Evolutionary conservation across 441 rosid species (phyloP), one percentile per base, ranked within the genome.

Genomic region (Capsella rubella): DNA sequence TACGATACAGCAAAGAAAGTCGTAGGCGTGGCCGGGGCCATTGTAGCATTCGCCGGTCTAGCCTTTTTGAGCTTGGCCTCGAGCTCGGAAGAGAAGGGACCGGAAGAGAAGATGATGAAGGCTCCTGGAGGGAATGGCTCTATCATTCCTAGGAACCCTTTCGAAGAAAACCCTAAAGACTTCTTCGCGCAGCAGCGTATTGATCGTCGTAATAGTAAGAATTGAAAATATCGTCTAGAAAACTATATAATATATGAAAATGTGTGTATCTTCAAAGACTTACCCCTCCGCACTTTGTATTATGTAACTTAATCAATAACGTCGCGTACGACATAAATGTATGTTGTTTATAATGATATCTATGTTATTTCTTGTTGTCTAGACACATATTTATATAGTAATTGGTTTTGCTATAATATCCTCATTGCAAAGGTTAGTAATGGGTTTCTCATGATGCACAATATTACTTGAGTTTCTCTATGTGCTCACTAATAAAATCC

Each of bases 81-180:
- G 4, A n/a, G 43, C 14, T 35, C 34, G 0, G 62, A 57, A 15
- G 27, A 57, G 62, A 56, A 34, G 2, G 15, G 1, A 32, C 6
- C 14, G 3, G 57, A 34, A 34, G 55, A 45, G 46, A 65, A 65
- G 58, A 49, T 65, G 58, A 65, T 65, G 70, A 65, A 65, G 34
- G 70, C 58, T 21, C 75, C 75, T 47, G 74, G 57, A 1, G 50
- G 40, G 1, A 8, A 35, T 47, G 74, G 66, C 34, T 1, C 1
- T 13, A 46, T 5, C 1, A 40, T 69, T 21, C 28, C 3, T 3
- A 46, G 65, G 37, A 18, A 21, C 21, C 3, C 37, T 69, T 69
- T 69, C 28, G 67, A 47, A 27, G 31, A 35, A 5, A 50, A 71
- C 51, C n/a, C 74, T 1, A 27, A 18, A 49, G 50, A 11, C 0